A percentile compares a stretch with the other conserved stretches of the same genome.
Conservation (phyloP, 805 yeast species). For the Candida insectorum region DNA sequence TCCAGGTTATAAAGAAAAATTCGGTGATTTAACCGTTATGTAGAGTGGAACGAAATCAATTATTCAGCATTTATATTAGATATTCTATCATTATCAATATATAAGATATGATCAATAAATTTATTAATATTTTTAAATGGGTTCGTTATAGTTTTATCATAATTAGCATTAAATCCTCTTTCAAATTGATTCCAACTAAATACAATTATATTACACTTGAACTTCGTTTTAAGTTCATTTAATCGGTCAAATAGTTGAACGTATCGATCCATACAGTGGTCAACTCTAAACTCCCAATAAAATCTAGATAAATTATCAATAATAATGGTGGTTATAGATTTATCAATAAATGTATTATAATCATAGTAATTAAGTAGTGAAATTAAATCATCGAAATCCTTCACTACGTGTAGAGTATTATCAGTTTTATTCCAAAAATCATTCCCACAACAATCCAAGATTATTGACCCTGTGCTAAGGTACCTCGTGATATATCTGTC, state of each 20-base stretch:
- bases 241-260: slow-evolving; percentile 1
- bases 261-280: slow-evolving; percentile 11
- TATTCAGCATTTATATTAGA: not conserved
- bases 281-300: slow-evolving; percentile 5
- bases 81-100: not conserved
- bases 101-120: slow-evolving; percentile 1
- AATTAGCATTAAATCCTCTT: slow-evolving; percentile 24
- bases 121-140: too few relatives aligned
- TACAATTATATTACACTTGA: slow-evolving; percentile 22
- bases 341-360: too few relatives aligned
- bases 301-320: slow-evolving; percentile 5
- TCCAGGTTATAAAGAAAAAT: slow-evolving; percentile 98
- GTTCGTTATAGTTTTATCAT: too few relatives aligned
- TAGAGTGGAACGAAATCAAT: slow-evolving; percentile 17
- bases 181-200: slow-evolving; percentile 30
- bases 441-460: too few relatives aligned
- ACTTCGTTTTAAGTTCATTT: slow-evolving; percentile 11
- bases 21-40: slow-evolving; percentile 96
- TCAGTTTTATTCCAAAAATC: too few relatives aligned
- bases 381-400: too few relatives aligned
- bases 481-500: too few relatives aligned
- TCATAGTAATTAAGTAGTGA: too few relatives aligned
- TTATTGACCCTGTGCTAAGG: too few relatives aligned
- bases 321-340: not conserved
- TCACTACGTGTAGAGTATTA: too few relatives aligned